Evolutionary conservation across 1,139 yeast genomes (phyloP), one percentile per base, ranked within the genome.

Genomic region (Geotrichum reessii): DNA sequence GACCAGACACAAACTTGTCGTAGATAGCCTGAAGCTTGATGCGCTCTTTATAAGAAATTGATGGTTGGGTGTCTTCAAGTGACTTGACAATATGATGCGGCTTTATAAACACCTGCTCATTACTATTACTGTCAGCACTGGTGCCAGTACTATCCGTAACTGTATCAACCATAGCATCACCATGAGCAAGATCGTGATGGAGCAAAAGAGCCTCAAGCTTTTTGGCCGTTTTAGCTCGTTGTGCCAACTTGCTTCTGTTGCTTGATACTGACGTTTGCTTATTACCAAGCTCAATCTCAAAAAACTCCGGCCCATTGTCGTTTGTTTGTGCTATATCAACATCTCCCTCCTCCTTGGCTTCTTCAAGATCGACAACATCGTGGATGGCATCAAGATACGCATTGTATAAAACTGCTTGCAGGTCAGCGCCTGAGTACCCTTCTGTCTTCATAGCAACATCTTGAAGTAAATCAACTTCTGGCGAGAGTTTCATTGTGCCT

Each of bases 361-460:
- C 68, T 19, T 61, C 64, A 14, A 42, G 54, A 25, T 84, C 85
- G 57, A 92, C 76, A 60, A 80, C 82, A 50, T 86, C 85, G 70
- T 93, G 98, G 21, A 93, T 95, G 8, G 96, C 96, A 64, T 86
- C 87, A 69, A 93, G 78, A 68, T 92, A 91, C 0, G 98, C 97
- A 73, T 91, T 93, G 72, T 91, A 92, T 50, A 92, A 86, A 55
- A 93, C 76, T 0, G 97, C 97, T 73, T 92, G 98, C 71, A 93
- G 76, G 73, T 93, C 99, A 0, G 99, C 99, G 12, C 97, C 97
- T 44, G 97, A 87, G 67, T 82, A 92, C 0, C 97, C 97, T 1
- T 78, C 82, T 0, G 96, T 85, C 8, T 71, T 66, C 19, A 69
- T 66, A 0, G 96, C 93, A 55, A 91, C 76, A 17, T 73, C 77